These are phyloP conservation scores for Dryas integrifolia DNA, from an alignment of 331 rosid species.

Conservation along the genomic window DNA sequence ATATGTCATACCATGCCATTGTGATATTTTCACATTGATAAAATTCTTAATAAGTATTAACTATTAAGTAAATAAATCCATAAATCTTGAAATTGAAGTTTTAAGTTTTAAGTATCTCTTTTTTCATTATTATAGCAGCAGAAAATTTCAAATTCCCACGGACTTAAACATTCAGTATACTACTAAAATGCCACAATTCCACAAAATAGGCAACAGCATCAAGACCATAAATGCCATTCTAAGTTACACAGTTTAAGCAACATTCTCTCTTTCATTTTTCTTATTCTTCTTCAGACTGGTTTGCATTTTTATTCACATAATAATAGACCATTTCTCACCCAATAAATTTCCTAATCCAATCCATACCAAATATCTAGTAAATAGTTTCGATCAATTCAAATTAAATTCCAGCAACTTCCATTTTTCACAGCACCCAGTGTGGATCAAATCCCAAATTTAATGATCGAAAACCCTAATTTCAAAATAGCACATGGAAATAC, in stretches of 20 bases:
- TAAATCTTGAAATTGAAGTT: neutral
- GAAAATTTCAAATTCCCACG: neutral
- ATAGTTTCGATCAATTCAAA: neutral
- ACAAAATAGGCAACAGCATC: neutral
- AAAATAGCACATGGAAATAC: neutral
- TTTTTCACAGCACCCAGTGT: neutral
- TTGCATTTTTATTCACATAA: neutral
- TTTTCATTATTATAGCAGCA: neutral
- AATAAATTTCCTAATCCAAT: neutral
- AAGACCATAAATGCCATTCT: neutral
- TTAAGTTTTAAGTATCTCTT: neutral
- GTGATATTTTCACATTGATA: neutral
- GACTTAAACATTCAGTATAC: neutral
- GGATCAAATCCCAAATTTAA: neutral
- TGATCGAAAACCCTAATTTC: neutral
- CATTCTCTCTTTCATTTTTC: neutral
- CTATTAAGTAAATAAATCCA: neutral
- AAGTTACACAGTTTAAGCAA: neutral
- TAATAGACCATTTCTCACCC: neutral
- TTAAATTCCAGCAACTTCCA: neutral
- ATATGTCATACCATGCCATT: neutral
- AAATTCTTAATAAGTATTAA: neutral
- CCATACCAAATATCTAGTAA: slow-evolving; percentile 5
- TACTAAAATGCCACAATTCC: neutral
- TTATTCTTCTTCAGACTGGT: neutral